A percentile compares a stretch with the other conserved stretches of the same genome.
Evolutionary conservation across 1,284 basidiomycete species (phyloP).

Genomic region (Boletus sp.): DNA sequence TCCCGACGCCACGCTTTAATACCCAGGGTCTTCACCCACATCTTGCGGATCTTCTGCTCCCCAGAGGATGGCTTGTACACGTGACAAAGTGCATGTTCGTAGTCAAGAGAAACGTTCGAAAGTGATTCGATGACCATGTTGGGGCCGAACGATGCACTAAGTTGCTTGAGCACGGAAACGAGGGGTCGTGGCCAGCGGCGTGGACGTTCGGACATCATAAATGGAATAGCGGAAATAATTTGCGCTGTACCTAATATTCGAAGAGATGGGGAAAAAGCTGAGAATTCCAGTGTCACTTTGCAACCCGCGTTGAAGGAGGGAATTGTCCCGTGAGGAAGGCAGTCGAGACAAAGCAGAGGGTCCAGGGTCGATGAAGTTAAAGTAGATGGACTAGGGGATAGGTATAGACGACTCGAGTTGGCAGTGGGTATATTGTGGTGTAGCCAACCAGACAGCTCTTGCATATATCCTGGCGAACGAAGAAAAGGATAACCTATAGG

Average conservation of each 20-base stretch:
- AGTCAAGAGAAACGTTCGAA: constrained; percentile 42
- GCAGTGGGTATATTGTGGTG: not conserved
- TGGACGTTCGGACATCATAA: constrained; percentile 19
- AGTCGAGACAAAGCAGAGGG: constrained; percentile 25
- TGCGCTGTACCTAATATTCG: constrained; percentile 17
- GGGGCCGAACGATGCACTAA: constrained; percentile 30
- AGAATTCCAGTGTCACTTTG: constrained; percentile 26
- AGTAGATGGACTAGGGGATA: constrained; percentile 3
- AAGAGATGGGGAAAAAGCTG: constrained; percentile 27
- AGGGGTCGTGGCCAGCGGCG: constrained; percentile 24
- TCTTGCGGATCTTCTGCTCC: constrained; percentile 22
- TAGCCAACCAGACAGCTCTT: constrained; percentile 2
- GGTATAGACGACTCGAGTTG: not conserved
- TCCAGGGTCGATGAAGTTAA: constrained; percentile 2
- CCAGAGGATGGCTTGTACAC: constrained; percentile 31
- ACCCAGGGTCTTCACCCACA: constrained; percentile 36
- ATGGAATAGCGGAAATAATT: constrained; percentile 28
- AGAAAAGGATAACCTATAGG: not conserved
- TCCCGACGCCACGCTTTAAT: constrained; percentile 45
- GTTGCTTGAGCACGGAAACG: constrained; percentile 21
- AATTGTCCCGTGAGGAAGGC: constrained; percentile 6
- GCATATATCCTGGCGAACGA: not conserved
- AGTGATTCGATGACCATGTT: constrained; percentile 38
- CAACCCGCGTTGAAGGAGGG: constrained; percentile 12
- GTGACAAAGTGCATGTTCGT: constrained; percentile 26